phyloP scores from a whole-genome alignment of 306 rosid species.

The Sechiopsis laciniata region DNA sequence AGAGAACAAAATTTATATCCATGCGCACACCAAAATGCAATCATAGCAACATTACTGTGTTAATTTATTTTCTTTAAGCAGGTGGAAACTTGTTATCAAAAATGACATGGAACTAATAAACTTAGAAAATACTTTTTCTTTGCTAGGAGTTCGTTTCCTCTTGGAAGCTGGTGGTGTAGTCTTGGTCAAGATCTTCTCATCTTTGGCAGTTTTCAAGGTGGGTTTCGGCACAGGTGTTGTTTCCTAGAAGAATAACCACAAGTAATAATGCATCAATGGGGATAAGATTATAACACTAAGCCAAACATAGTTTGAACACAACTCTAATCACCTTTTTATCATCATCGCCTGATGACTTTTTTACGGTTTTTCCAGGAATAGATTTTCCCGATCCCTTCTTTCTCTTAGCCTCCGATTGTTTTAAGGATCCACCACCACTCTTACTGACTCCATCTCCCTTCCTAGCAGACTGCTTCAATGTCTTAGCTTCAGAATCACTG shows the following conservation, averaged over 20 bases:
- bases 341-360: slow-evolving; percentile 41
- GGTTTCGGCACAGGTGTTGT: slow-evolving; percentile 38
- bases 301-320: neutral
- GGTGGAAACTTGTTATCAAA: neutral
- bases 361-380: slow-evolving; percentile 31
- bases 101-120: neutral
- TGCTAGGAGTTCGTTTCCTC: slow-evolving; percentile 60
- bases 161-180: slow-evolving; percentile 53
- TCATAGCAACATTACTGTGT: neutral
- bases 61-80: neutral
- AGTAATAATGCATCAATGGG: neutral
- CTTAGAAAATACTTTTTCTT: slow-evolving; percentile 44
- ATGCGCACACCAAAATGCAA: neutral
- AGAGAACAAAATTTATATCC: neutral
- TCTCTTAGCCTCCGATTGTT: slow-evolving; percentile 48
- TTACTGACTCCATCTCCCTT: slow-evolving; percentile 45
- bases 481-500: slow-evolving; percentile 49
- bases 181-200: slow-evolving; percentile 34
- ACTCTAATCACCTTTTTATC: slow-evolving; percentile 35
- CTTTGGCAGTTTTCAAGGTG: slow-evolving; percentile 43
- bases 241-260: slow-evolving; percentile 39
- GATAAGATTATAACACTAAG: neutral
- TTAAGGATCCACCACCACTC: slow-evolving; percentile 40
- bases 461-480: slow-evolving; percentile 44
- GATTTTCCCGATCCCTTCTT: slow-evolving; percentile 39